Evolutionary conservation across 2,329 filamentous ascomycete genomes (phyloP).

Genomic region (Trichoderma atrobrunneum): DNA sequence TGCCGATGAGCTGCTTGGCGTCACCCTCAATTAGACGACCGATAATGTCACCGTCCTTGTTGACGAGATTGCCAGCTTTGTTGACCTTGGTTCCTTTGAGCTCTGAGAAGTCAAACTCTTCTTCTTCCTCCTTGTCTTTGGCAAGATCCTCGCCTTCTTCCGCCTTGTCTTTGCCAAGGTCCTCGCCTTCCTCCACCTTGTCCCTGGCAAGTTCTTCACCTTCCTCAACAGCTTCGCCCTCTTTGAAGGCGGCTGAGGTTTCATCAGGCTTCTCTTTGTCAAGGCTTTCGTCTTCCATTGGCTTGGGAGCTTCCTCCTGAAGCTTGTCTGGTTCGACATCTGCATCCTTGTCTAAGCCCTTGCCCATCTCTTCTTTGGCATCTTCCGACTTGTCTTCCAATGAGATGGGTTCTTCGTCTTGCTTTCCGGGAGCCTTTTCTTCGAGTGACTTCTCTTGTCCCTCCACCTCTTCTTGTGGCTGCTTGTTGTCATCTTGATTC

Average conservation of each 20-base stretch:
- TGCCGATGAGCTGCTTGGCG: constrained; percentile 60
- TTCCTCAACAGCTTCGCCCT: background rate
- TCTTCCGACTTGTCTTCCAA: constrained; percentile 10
- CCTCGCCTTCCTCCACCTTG: background rate
- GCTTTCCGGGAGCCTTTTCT: background rate
- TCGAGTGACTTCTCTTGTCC: background rate
- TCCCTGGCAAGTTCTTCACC: constrained; percentile 3
- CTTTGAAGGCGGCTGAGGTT: background rate
- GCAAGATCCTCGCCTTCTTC: background rate
- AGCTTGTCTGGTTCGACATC: background rate
- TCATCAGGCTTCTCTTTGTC: background rate
- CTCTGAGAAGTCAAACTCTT: constrained; percentile 44
- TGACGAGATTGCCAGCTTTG: constrained; percentile 57
- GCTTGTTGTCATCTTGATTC: background rate
- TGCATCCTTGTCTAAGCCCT: background rate
- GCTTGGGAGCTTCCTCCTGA: background rate
- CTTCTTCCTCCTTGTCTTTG: constrained; percentile 24
- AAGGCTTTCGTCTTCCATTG: background rate
- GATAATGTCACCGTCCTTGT: constrained; percentile 51
- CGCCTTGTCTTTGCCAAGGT: background rate
- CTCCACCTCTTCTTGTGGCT: background rate
- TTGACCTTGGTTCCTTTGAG: constrained; percentile 57
- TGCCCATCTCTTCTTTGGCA: background rate
- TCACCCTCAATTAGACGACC: constrained; percentile 64
- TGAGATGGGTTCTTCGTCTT: background rate